Evolutionary conservation across 331 rosid genomes (phyloP), one percentile per base, ranked within the genome.

Genomic region (Spiraea crenata): DNA sequence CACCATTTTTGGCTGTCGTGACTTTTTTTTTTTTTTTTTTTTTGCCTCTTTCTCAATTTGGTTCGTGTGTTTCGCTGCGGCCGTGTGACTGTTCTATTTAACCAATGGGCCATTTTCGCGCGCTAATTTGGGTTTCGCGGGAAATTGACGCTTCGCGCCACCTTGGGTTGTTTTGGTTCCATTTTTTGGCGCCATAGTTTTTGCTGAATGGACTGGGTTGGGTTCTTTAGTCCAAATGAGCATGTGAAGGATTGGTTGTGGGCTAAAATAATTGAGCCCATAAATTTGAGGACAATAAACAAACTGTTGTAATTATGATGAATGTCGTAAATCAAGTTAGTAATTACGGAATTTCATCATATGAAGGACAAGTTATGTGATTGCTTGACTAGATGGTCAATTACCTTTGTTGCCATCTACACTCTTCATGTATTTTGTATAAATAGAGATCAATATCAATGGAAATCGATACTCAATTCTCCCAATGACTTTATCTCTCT

Each of bases 71-170:
- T 25, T 2, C 31, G 31, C 31, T 25, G 31, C 9, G 6, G 65
- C 9, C 13, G 31, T 5, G n/a, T 25, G 3, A 12, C 5, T 63
- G 52, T 58, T 66, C 37, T 40, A 44, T 56, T 57, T 45, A 80
- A 45, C 25, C 40, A 66, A 41, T 20, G 63, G 39, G 41, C 44
- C 39, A 9, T 4, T 61, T 70, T 74, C 47, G 89, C 89, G 84
- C 87, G 71, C 74, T 46, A 68, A 47, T 67, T 82, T 63, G 15
- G 56, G 17, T 80, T 25, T 67, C 81, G 84, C 87, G 89, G 89
- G 82, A 76, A 77, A 44, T 25, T 15, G 69, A 49, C 20, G 62
- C 79, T 80, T 83, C 74, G 86, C 91, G 87, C 80, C 82, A 17
- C 9, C 19, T 1, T 9, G 64, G 19, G 44, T 12, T 19, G 0